phyloP scores from a whole-genome alignment of 208 protist genomes.

The Trypanosoma avium region DNA sequence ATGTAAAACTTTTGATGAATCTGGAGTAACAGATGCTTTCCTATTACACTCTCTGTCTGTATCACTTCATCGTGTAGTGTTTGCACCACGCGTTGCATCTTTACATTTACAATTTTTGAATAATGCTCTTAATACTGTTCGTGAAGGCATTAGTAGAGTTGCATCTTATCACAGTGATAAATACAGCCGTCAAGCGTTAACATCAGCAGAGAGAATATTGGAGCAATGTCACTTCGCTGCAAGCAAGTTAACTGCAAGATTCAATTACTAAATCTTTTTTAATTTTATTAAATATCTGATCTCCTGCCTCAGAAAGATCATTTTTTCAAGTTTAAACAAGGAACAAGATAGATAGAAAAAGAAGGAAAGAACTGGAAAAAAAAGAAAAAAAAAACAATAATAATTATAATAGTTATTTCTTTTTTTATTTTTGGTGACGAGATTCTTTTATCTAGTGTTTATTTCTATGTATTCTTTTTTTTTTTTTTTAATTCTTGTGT shows the following conservation, averaged over 20 bases:
- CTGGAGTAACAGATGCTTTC: conserved; percentile 34
- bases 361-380: not conserved
- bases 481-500: too few relatives aligned
- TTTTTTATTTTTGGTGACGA: not conserved
- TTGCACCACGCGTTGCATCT: conserved; percentile 37
- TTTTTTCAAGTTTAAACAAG: too few relatives aligned
- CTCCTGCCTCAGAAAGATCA: too few relatives aligned
- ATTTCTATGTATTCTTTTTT: too few relatives aligned
- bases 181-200: conserved; percentile 14
- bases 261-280: conserved; percentile 17
- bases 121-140: conserved; percentile 39
- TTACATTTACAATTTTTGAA: conserved; percentile 36
- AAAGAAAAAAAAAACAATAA: not conserved
- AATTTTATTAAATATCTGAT: too few relatives aligned
- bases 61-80: conserved; percentile 44
- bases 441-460: too few relatives aligned
- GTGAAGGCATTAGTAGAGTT: conserved; percentile 24
- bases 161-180: conserved; percentile 18
- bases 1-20: conserved; percentile 32
- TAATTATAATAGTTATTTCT: too few relatives aligned
- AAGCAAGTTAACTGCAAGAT: conserved; percentile 13
- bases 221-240: conserved; percentile 28
- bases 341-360: not conserved
- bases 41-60: conserved; percentile 68
- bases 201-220: conserved; percentile 20